Evolutionary conservation across 2,329 filamentous ascomycete species (phyloP).

Genomic region (Furcasterigmium furcatum): DNA sequence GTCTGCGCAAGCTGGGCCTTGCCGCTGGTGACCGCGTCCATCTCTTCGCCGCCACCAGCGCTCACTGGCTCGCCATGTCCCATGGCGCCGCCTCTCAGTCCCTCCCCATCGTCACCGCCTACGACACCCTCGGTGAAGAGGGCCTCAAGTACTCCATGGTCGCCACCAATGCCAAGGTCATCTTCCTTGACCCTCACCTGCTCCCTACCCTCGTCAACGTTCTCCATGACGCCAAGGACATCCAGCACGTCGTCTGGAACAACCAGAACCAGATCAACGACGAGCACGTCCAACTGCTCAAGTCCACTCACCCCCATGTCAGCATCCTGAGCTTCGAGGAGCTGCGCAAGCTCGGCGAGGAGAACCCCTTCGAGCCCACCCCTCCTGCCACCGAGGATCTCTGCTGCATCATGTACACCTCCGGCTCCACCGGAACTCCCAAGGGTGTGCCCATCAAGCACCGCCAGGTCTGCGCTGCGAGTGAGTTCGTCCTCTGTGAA

Average conservation of each 20-base stretch:
- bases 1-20: constrained; percentile 71
- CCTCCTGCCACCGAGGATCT: constrained; percentile 71
- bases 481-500: constrained; percentile 39
- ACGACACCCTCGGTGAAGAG: constrained; percentile 76
- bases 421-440: constrained; percentile 76
- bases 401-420: constrained; percentile 72
- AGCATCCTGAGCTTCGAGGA: constrained; percentile 49
- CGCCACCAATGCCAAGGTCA: constrained; percentile 67
- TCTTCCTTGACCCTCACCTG: constrained; percentile 54
- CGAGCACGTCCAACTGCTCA: constrained; percentile 45
- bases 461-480: constrained; percentile 69
- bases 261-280: constrained; percentile 49
- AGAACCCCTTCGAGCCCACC: constrained; percentile 65
- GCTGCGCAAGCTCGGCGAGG: constrained; percentile 48
- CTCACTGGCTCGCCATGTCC: constrained; percentile 48
- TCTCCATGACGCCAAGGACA: constrained; percentile 44
- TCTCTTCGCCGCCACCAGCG: constrained; percentile 73
- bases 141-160: constrained; percentile 71
- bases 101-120: constrained; percentile 79
- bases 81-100: constrained; percentile 66
- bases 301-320: constrained; percentile 34
- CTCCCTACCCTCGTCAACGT: constrained; percentile 54
- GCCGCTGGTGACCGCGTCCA: constrained; percentile 66
- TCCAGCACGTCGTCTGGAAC: constrained; percentile 53
- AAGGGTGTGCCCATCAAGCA: constrained; percentile 80